Conservation (phyloP, 2,329 filamentous ascomycete species). For the Chaetomium sp. region DNA sequence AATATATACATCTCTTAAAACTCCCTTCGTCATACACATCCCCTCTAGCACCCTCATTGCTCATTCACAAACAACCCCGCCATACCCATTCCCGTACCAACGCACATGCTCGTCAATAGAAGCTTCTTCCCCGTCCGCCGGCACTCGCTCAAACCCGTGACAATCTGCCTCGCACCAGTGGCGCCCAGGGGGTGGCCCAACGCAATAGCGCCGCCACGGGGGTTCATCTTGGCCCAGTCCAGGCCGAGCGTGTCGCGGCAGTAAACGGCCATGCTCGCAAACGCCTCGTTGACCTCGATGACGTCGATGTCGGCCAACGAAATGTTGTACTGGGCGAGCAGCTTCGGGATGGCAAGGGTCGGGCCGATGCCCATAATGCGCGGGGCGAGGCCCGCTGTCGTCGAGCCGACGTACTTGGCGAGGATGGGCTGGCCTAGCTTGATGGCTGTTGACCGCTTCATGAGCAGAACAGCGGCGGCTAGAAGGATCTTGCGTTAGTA, state of each 20-base stretch:
- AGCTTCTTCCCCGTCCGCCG: constrained; percentile 84
- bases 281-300: constrained; percentile 94
- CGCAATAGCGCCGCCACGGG: constrained; percentile 74
- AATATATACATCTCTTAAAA: too few species aligned
- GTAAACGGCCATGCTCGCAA: constrained; percentile 96
- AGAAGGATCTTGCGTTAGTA: neutral
- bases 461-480: constrained; percentile 79
- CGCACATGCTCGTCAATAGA: constrained; percentile 85
- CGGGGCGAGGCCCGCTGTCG: constrained; percentile 81
- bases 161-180: constrained; percentile 74
- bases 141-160: constrained; percentile 82
- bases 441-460: constrained; percentile 87
- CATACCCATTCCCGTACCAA: constrained; percentile 64
- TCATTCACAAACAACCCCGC: constrained; percentile 61
- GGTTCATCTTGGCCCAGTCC: constrained; percentile 72
- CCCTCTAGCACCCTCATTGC: constrained; percentile 19
- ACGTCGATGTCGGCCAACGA: constrained; percentile 79
- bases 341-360: constrained; percentile 69
- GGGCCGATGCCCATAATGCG: constrained; percentile 96
- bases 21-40: neutral
- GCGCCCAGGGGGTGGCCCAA: constrained; percentile 76
- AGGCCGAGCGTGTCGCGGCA: constrained; percentile 68
- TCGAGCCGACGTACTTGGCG: constrained; percentile 90
- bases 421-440: constrained; percentile 85
- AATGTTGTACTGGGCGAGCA: constrained; percentile 73